Percentiles rank a stretch among this genome's conserved stretches.
These are phyloP conservation scores for Mortierella alpina DNA, from an alignment of 192 early-diverging fungal genomes.

Conservation along the genomic window DNA sequence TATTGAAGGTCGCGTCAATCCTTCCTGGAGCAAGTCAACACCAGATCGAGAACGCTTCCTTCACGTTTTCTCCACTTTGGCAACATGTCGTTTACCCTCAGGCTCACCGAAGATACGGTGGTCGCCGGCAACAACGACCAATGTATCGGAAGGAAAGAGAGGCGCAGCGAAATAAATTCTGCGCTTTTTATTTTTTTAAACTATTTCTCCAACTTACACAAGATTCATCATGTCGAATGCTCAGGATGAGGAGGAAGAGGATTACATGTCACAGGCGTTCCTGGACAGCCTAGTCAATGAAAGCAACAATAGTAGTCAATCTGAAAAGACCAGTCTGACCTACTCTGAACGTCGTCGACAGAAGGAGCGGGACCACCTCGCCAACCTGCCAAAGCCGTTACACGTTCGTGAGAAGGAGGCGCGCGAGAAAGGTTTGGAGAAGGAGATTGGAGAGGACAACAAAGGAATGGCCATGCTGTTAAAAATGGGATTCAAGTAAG, in stretches of 20 bases:
- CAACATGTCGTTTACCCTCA: no score
- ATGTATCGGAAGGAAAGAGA: no score
- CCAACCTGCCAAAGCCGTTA: slow-evolving; percentile 56
- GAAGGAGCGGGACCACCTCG: slow-evolving; percentile 55
- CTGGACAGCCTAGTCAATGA: slow-evolving; percentile 47
- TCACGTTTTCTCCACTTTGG: no score
- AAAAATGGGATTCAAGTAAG: slow-evolving; percentile 71
- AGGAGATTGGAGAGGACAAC: slow-evolving; percentile 58
- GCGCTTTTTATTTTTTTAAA: no score
- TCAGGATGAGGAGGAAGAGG: slow-evolving; percentile 56
- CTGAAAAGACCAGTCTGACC: slow-evolving; percentile 21
- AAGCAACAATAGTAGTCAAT: slow-evolving; percentile 12
- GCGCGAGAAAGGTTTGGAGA: slow-evolving; percentile 60
- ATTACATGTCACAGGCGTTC: slow-evolving; percentile 65
- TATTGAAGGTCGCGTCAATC: no score
- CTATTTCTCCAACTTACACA: neutral
- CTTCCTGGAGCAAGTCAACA: no score
- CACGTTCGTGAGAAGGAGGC: slow-evolving; percentile 58
- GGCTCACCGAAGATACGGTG: no score
- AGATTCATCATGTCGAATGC: neutral
- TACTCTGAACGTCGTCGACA: slow-evolving; percentile 57
- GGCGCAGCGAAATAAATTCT: no score
- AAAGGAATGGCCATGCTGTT: slow-evolving; percentile 67
- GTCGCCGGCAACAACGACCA: no score
- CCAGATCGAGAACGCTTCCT: no score